A percentile compares a stretch with the other conserved stretches of the same genome.
These are phyloP conservation scores for Penicillium sp. DNA, from an alignment of 2,329 filamentous ascomycete genomes.

Conservation along the genomic window DNA sequence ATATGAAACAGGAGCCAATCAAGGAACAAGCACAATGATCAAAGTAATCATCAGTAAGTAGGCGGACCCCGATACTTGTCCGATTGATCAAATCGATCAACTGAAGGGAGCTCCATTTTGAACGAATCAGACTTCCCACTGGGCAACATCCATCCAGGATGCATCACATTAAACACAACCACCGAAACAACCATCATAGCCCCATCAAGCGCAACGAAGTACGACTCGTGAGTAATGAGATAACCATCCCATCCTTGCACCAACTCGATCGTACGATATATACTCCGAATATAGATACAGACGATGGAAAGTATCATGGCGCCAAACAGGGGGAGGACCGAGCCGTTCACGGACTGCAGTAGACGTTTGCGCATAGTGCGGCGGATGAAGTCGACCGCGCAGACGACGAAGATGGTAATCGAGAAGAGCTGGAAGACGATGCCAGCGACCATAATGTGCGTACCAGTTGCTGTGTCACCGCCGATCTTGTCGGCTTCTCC, in stretches of 20 bases:
- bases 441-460: slow-evolving; percentile 53
- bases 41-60: neutral
- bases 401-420: slow-evolving; percentile 52
- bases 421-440: slow-evolving; percentile 59
- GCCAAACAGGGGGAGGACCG: slow-evolving; percentile 32
- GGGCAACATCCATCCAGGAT: slow-evolving; percentile 45
- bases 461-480: slow-evolving; percentile 49
- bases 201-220: slow-evolving; percentile 52
- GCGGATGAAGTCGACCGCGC: slow-evolving; percentile 49
- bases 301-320: slow-evolving; percentile 45
- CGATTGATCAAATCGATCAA: slow-evolving; percentile 15
- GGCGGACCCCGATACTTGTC: slow-evolving; percentile 6
- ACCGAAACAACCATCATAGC: slow-evolving; percentile 50
- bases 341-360: slow-evolving; percentile 25
- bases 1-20: neutral
- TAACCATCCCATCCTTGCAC: slow-evolving; percentile 51
- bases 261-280: slow-evolving; percentile 53
- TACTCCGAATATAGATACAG: slow-evolving; percentile 49
- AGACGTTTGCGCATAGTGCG: slow-evolving; percentile 32
- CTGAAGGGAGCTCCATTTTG: slow-evolving; percentile 7
- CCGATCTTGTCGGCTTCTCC: slow-evolving; percentile 42
- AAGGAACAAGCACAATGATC: neutral
- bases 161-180: slow-evolving; percentile 45
- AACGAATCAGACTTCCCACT: slow-evolving; percentile 12
- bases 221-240: slow-evolving; percentile 51